Conservation (phyloP, 345 rosid genomes). For the Citrus maxima region DNA sequence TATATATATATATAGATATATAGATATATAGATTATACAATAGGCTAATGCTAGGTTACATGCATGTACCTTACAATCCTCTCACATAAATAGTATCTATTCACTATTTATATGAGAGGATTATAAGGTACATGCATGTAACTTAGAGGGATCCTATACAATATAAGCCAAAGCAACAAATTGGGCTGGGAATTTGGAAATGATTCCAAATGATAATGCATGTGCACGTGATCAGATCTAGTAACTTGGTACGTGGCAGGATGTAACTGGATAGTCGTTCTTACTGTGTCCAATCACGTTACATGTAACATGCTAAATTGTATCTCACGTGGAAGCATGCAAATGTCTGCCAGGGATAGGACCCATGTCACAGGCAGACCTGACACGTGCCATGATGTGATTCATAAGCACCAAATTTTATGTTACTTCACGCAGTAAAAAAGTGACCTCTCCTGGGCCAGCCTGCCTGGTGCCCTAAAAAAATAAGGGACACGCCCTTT, state of each 20-base stretch:
- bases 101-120: too few species aligned
- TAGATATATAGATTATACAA: too few species aligned
- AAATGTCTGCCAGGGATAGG: constrained; percentile 20
- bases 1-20: too few species aligned
- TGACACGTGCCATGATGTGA: constrained; percentile 45
- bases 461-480: not conserved
- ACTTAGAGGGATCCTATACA: too few species aligned
- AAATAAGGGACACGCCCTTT: not conserved
- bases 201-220: not conserved
- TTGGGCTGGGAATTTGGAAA: not conserved
- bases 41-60: too few species aligned
- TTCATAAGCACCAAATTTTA: constrained; percentile 9
- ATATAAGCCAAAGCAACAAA: not conserved
- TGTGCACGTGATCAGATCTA: constrained; percentile 32
- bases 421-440: constrained; percentile 27
- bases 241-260: constrained; percentile 21
- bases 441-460: not conserved
- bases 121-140: too few species aligned
- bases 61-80: too few species aligned
- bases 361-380: constrained; percentile 34
- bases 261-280: not conserved
- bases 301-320: constrained; percentile 9
- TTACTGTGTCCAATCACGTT: constrained; percentile 27
- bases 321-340: constrained; percentile 53
- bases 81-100: too few species aligned